Evolutionary conservation across 2,329 filamentous ascomycete genomes (phyloP), one percentile per base, ranked within the genome.

Genomic region (Clonostachys rosea): DNA sequence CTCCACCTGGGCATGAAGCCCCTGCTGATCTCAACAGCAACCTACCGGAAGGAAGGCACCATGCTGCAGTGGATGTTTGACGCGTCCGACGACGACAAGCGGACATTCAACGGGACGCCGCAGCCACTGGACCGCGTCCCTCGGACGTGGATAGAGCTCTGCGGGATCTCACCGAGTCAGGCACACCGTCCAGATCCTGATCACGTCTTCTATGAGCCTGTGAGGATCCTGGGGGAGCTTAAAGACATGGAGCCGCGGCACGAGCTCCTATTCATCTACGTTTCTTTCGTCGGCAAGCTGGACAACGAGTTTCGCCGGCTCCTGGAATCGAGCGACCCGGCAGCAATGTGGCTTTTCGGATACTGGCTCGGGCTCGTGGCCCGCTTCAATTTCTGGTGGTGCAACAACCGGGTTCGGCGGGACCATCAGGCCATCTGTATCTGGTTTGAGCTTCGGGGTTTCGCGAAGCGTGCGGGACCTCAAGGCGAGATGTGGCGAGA

Each of bases 301-400:
- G 87, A 89, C 20, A 65, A 79, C 5, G 87, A 92, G 56, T 79
- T 91, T 40, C 48, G 52, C 5, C 40, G 48, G 11, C 45, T 55
- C 39, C 16, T 56, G 30, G 40, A 49, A 14, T 40, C 44, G 13
- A 46, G 49, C 14, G 53, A 55, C 36, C 48, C 52, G 44, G 44
- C 53, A 16, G 50, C 52, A 11, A 40, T 56, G 36, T 56, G 54
- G 54, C 48, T 55, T 17, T 49, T 56, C 16, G 53, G 48, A 30
- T 56, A 53, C 33, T 53, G 54, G 42, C 50, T 55, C 40, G 53
- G 53, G 7, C 44, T 56, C 17, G 12, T 58, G 46, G 51, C 52
- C 14, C 51, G 56, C 5, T 52, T 56, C 16, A 47, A 55, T 12
- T 35, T 53, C 7, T 59, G 59, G 58, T 59, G 58, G 56, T 49